These are phyloP conservation scores for Beta lomatogona DNA, from an alignment of 179 eudicot genomes.

Conservation along the genomic window DNA sequence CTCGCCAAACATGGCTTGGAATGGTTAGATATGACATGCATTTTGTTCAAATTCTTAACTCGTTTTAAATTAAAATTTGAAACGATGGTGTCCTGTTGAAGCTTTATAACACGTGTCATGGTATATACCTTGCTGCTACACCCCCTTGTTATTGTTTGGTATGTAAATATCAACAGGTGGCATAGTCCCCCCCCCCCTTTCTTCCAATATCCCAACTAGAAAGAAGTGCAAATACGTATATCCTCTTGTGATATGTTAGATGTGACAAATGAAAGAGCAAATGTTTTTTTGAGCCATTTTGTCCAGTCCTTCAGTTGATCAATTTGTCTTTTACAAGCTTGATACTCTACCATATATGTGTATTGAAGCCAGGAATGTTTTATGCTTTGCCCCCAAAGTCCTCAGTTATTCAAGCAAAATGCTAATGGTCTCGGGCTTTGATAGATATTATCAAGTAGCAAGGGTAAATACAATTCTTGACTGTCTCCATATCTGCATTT, in stretches of 20 bases:
- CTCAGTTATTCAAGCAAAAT: slow-evolving; percentile 97
- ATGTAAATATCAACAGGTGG: not conserved
- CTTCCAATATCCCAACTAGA: not conserved
- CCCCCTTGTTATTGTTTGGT: not conserved
- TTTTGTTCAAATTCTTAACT: not conserved
- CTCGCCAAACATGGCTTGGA: not conserved
- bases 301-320: slow-evolving; percentile 4
- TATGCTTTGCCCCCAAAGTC: slow-evolving; percentile 98
- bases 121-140: not conserved
- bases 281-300: not conserved
- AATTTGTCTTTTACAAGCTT: not conserved
- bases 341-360: slow-evolving; percentile 38
- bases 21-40: not conserved
- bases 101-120: not conserved
- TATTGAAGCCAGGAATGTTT: slow-evolving; percentile 91
- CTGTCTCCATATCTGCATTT: slow-evolving; percentile 11
- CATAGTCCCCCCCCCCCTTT: not conserved
- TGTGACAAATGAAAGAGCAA: not conserved
- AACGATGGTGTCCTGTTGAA: not conserved
- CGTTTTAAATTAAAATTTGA: not conserved
- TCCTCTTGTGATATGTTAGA: not conserved
- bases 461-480: slow-evolving; percentile 47
- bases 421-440: slow-evolving; percentile 96
- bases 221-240: not conserved
- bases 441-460: slow-evolving; percentile 93